Evolutionary conservation across 2,329 filamentous ascomycete species (phyloP), one percentile per base, ranked within the genome.

Genomic region (Drechmeria coniospora): DNA sequence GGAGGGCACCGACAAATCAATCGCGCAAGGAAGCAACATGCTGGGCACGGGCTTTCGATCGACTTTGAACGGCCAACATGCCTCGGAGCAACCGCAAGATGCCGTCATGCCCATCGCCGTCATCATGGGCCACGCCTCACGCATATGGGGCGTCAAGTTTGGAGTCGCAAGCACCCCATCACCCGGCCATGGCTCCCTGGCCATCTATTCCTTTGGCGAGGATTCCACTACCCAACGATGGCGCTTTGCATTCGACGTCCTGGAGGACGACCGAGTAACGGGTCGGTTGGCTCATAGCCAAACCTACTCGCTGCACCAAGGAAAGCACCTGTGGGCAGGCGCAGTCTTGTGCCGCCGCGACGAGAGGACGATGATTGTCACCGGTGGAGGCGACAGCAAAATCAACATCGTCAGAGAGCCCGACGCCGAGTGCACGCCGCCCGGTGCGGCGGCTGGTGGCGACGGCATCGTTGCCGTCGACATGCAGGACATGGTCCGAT

Each of bases 321-420:
- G 90, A 6, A 98, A 94, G 51, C 84, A 94, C 45, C 74, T 95
- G 6, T 95, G 87, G 86, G 75, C 84, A 0, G 63, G 74, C 21
- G 70, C 68, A 9, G 34, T 65, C 6, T 39, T 49, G 3, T 31
- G 31, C 16, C 33, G 31, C 16, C 33, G 37, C 33, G 39, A 44
- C 2, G 40, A 46, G 1, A 38, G 48, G 10, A 48, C 59, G 1
- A 35, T 63, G 2, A 49, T 83, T 13, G 74, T 69, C 4, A 84
- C 80, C 2, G 90, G 90, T 9, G 90, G 82, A n/a, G 78, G 81
- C 8, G 90, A 98, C 51, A 78, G 84, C 11, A 71, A 64, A 36
- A 63, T 77, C 22, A 59, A 62, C 3, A 40, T 71, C n/a, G 54
- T 67, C 16, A 41, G 47, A 23, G 45, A 48, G n/a, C 18, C 32